Evolutionary conservation across 2,329 filamentous ascomycete genomes (phyloP).

Genomic region (Fusarium luffae): DNA sequence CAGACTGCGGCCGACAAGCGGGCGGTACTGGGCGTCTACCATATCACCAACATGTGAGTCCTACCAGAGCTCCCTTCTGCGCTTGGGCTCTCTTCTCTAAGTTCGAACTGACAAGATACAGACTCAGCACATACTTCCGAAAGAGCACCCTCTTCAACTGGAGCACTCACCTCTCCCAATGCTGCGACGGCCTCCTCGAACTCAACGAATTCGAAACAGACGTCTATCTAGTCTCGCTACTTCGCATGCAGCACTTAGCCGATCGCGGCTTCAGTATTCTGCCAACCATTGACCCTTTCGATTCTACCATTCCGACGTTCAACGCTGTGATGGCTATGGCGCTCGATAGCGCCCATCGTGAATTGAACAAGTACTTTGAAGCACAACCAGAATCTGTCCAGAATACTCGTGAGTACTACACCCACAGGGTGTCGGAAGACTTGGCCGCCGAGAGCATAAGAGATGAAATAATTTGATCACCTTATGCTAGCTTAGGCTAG

Average conservation of each 20-base stretch:
- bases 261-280: conserved; percentile 45
- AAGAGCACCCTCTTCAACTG: conserved; percentile 49
- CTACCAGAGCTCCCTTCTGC: no score
- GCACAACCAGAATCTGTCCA: conserved; percentile 37
- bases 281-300: conserved; percentile 39
- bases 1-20: conserved; percentile 54
- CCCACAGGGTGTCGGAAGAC: no score
- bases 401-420: conserved; percentile 28
- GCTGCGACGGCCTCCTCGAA: conserved; percentile 47
- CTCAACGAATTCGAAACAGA: conserved; percentile 49
- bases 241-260: conserved; percentile 50
- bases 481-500: no score
- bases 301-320: conserved; percentile 35
- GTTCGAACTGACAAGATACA: neutral
- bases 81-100: no score
- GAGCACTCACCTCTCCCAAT: conserved; percentile 50
- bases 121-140: conserved; percentile 43
- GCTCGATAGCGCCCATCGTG: conserved; percentile 48
- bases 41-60: conserved; percentile 50
- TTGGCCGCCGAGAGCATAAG: no score
- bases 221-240: conserved; percentile 47
- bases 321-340: conserved; percentile 49
- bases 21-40: conserved; percentile 55
- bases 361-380: conserved; percentile 47
- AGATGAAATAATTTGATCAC: no score